Evolutionary conservation across 192 early-diverging fungal genomes (phyloP).

Genomic region (Backusella liffmaniae): DNA sequence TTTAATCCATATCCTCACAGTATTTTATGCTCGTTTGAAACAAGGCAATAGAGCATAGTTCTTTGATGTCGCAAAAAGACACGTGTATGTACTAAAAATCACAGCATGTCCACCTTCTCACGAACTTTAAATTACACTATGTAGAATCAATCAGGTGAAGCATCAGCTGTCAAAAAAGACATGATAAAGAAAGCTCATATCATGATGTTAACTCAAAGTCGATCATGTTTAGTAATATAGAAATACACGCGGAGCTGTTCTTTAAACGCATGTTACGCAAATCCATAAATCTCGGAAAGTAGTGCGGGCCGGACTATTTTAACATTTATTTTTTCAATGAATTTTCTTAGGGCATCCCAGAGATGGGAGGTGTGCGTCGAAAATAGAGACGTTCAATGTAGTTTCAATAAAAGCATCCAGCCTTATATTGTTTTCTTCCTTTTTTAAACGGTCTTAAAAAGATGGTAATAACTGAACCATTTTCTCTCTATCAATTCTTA

Average conservation of each 20-base stretch:
- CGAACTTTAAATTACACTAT: no score
- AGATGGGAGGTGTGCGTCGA: not conserved
- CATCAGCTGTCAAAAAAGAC: no score
- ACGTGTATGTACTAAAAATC: no score
- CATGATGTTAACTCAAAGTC: no score
- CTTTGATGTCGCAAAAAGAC: no score
- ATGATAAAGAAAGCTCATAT: no score
- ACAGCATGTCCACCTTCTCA: no score
- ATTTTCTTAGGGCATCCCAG: not conserved
- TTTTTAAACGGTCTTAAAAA: conserved; percentile 17
- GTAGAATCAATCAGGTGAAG: no score
- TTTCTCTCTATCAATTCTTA: conserved; percentile 2
- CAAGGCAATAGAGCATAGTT: no score
- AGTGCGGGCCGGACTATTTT: not conserved
- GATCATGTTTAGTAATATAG: no score
- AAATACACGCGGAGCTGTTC: not conserved
- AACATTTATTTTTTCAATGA: not conserved
- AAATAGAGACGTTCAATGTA: not conserved
- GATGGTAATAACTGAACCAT: conserved; percentile 3
- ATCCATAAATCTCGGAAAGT: not conserved
- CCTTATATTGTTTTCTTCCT: conserved; percentile 12
- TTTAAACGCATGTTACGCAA: not conserved
- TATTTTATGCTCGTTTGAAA: no score
- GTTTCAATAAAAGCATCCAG: not conserved
- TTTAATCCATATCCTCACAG: no score